A percentile compares a stretch with the other conserved stretches of the same genome.
phyloP scores from a whole-genome alignment of 805 yeast species.

The Zygoascus ofunaensis region DNA sequence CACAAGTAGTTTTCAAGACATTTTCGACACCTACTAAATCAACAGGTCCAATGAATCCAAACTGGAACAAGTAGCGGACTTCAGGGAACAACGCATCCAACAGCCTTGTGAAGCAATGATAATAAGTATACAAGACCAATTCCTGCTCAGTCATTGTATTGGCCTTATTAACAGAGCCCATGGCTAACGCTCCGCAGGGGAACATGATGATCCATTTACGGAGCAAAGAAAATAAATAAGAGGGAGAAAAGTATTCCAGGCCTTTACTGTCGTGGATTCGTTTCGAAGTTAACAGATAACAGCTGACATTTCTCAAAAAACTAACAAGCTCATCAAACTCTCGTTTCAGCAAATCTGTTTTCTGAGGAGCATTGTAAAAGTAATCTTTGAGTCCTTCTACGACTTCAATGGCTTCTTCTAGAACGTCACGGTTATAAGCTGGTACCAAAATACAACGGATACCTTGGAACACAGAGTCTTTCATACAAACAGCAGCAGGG shows the following conservation, averaged over 20 bases:
- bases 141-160: not conserved
- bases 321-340: conserved; percentile 12
- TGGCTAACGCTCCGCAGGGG: conserved; percentile 19
- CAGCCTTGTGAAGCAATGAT: conserved; percentile 28
- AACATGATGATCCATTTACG: conserved; percentile 22
- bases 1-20: conserved; percentile 1
- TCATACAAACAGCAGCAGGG: conserved; percentile 21
- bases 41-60: conserved; percentile 31
- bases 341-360: conserved; percentile 5
- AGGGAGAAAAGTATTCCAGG: conserved; percentile 16
- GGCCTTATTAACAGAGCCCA: not conserved
- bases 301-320: conserved; percentile 10
- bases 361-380: conserved; percentile 6
- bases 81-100: conserved; percentile 32
- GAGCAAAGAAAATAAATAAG: conserved; percentile 16
- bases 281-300: conserved; percentile 11
- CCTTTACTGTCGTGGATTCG: conserved; percentile 9
- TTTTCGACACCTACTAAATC: conserved; percentile 24
- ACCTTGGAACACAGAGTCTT: conserved; percentile 26
- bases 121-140: conserved; percentile 26
- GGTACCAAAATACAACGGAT: conserved; percentile 28
- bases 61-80: conserved; percentile 28
- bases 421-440: conserved; percentile 25
- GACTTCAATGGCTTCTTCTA: conserved; percentile 25
- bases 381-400: conserved; percentile 16